phyloP scores from a whole-genome alignment of 495 filamentous ascomycete genomes.

The Elasticomyces elasticus region DNA sequence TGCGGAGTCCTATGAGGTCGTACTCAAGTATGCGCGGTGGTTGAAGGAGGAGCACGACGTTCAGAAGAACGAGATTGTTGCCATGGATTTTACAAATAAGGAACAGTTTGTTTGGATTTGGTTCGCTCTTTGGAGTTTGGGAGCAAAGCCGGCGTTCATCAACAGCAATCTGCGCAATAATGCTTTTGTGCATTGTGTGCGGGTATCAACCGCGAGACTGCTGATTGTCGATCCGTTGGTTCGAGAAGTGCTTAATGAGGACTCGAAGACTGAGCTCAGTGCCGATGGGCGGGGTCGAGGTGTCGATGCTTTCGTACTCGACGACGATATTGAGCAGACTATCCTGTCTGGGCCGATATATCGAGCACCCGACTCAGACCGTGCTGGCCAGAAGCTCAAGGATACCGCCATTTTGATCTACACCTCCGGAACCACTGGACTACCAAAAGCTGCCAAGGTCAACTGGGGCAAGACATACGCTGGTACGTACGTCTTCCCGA shows the following conservation, averaged over 20 bases:
- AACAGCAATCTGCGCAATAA: constrained; percentile 82
- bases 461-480: constrained; percentile 59
- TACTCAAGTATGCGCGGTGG: constrained; percentile 73
- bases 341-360: constrained; percentile 7
- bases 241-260: constrained; percentile 45
- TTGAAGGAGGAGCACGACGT: constrained; percentile 61
- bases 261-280: constrained; percentile 39
- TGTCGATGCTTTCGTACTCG: constrained; percentile 15
- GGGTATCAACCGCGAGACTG: constrained; percentile 56
- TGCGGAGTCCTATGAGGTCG: constrained; percentile 64
- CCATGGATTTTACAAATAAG: constrained; percentile 80
- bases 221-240: constrained; percentile 54
- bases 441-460: constrained; percentile 84
- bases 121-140: constrained; percentile 80
- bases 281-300: constrained; percentile 8
- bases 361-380: constrained; percentile 52
- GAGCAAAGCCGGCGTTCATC: constrained; percentile 82
- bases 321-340: not conserved
- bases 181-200: constrained; percentile 69
- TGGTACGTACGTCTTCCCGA: constrained; percentile 43
- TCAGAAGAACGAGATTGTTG: constrained; percentile 70
- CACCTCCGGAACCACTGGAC: constrained; percentile 74
- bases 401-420: constrained; percentile 71
- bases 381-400: constrained; percentile 40
- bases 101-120: constrained; percentile 74